Conservation (phyloP, 192 early-diverging fungal species). For the Linnemannia hyalina region DNA sequence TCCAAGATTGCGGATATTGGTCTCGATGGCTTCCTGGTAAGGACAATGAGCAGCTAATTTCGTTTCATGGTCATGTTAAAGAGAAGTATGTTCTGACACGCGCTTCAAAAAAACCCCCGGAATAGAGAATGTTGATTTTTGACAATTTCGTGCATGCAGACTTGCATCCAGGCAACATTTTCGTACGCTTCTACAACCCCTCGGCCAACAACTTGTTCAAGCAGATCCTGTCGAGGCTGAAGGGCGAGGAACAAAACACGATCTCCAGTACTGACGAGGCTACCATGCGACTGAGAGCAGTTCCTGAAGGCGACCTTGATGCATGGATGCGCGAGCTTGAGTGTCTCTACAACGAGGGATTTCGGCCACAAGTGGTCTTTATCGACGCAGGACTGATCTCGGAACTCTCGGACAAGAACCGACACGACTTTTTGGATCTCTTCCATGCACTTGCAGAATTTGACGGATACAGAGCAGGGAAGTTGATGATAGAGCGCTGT, state of each 20-base stretch:
- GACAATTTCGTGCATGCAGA: constrained; percentile 97
- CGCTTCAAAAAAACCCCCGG: neutral
- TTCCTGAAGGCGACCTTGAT: constrained; percentile 54
- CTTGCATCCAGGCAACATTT: constrained; percentile 95
- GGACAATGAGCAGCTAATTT: neutral
- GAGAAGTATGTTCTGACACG: neutral
- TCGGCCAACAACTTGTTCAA: constrained; percentile 65
- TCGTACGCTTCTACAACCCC: constrained; percentile 83
- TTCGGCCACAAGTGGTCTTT: constrained; percentile 82
- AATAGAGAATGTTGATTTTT: constrained; percentile 89
- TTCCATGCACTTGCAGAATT: constrained; percentile 90
- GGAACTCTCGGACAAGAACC: constrained; percentile 76
- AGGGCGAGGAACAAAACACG: constrained; percentile 29
- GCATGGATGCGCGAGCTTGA: constrained; percentile 61
- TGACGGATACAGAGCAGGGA: constrained; percentile 84
- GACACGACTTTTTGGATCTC: constrained; percentile 92
- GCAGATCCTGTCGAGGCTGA: constrained; percentile 49
- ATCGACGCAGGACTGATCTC: constrained; percentile 95
- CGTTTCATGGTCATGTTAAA: no score
- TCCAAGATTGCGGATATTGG: constrained; percentile 84
- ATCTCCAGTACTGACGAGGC: constrained; percentile 58
- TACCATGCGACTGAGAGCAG: constrained; percentile 48
- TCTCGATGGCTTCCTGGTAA: constrained; percentile 47
- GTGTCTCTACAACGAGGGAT: constrained; percentile 75
- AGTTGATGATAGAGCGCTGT: constrained; percentile 91